Evolutionary conservation across 768 basidiomycete species (phyloP).

Genomic region (Fomitopsis pulvina): DNA sequence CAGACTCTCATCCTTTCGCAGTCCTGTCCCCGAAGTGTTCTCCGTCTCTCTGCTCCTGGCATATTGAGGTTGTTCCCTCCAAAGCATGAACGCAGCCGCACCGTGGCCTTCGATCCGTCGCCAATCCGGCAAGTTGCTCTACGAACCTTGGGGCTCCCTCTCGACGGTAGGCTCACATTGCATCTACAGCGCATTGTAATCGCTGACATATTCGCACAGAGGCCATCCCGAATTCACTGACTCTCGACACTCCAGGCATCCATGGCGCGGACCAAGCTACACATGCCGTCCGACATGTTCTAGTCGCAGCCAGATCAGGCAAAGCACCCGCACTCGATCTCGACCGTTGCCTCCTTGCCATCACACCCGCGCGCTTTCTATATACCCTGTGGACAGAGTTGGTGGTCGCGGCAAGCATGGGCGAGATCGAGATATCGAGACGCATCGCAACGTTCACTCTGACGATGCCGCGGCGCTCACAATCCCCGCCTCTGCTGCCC

Average conservation of each 20-base stretch:
- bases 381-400: conserved; percentile 65
- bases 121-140: conserved; percentile 33
- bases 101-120: conserved; percentile 20
- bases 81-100: conserved; percentile 22
- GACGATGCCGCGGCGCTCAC: conserved; percentile 48
- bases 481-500: conserved; percentile 59
- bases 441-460: conserved; percentile 65
- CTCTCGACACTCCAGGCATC: background rate
- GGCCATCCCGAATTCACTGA: background rate
- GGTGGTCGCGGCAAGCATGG: conserved; percentile 41
- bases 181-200: background rate
- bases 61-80: conserved; percentile 41
- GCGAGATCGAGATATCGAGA: conserved; percentile 56
- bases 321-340: conserved; percentile 64
- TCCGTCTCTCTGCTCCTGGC: conserved; percentile 52
- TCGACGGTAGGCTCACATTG: conserved; percentile 12
- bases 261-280: conserved; percentile 46
- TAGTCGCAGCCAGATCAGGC: conserved; percentile 51
- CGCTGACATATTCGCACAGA: background rate
- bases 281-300: conserved; percentile 48
- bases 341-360: conserved; percentile 53
- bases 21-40: conserved; percentile 60
- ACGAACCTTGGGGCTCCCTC: conserved; percentile 27
- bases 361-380: conserved; percentile 56
- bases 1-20: conserved; percentile 59